Base-by-base conservation (phyloP, 2,329 filamentous ascomycete species). In the Monosporascus ibericus region DNA sequence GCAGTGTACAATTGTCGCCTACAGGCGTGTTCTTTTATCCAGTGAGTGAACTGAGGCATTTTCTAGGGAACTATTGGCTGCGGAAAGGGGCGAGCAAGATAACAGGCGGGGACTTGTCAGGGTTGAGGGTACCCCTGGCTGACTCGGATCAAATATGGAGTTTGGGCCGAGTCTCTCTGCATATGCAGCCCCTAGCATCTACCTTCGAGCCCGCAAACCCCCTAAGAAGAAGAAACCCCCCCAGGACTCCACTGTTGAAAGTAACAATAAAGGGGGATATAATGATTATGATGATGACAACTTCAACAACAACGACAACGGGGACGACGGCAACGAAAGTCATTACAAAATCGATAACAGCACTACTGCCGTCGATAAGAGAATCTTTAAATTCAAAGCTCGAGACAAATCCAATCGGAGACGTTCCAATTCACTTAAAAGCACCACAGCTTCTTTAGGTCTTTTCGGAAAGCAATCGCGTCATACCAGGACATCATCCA, bases 181-280 rank as follows among this genome's bases (percentile, higher is more conserved):
- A 46, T 46, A 46, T 46, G 42, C 42, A 46, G 42, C 42, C n/a
- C 42, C 42, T 46, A 46, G 42, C 42, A 46, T 46, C 6, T 46
- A 46, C 24, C 42, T 46, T 14, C 22, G 42, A 14, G 42, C 63
- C 53, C 60, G 58, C 52, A 66, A 65, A 59, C 62, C 58, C 50
- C 58, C 57, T 54, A 66, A 64, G 53, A 66, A 69, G 57, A 18
- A 39, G 30, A 18, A 27, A 7, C 17, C 22, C 36, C 36, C 22
- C 22, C 3, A 18, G 22, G 30, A 8, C 48, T 40, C 38, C 48
- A 38, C 27, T 3, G 24, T 17, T 27, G 42, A 27, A 5, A 17
- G 38, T 18, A 18, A 40, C 17, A 27, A 46, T 25, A 46, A 46
- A 46, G 42, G 42, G 42, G 42, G 24, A 46, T 25, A 48, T 24